phyloP scores from a whole-genome alignment of 1,139 yeast genomes.

The Ogataea hybrid region DNA sequence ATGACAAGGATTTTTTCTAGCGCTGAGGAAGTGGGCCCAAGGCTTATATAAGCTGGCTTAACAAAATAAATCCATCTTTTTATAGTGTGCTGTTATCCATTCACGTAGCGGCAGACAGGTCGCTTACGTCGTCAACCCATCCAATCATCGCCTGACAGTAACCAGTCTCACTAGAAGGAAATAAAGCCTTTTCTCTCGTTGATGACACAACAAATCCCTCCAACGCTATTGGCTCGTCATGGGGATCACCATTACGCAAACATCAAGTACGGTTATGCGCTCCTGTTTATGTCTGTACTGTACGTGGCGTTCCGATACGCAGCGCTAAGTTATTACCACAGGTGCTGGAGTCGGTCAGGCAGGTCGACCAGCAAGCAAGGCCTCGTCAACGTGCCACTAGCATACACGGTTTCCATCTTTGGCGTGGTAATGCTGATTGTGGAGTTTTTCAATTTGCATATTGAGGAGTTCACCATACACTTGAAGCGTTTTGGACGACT shows the following conservation, averaged over 20 bases:
- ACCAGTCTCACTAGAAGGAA: background rate
- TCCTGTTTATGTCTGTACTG: conserved; percentile 22
- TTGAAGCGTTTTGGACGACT: conserved; percentile 53
- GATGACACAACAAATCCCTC: background rate
- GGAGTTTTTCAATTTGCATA: conserved; percentile 26
- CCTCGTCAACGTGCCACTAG: conserved; percentile 22
- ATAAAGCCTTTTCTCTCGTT: background rate
- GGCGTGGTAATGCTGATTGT: conserved; percentile 15
- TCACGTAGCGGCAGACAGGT: background rate
- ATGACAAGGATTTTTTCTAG: background rate
- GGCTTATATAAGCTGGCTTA: background rate
- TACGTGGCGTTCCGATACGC: conserved; percentile 24
- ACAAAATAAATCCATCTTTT: too few species aligned
- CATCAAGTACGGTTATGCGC: conserved; percentile 31
- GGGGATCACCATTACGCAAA: conserved; percentile 29
- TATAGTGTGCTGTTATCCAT: too few species aligned
- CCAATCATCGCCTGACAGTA: background rate
- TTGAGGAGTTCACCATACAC: conserved; percentile 23
- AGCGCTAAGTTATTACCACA: conserved; percentile 23
- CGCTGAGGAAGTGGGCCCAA: conserved; percentile 3
- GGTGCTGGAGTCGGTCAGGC: conserved; percentile 30
- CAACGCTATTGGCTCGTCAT: conserved; percentile 19
- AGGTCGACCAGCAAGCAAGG: conserved; percentile 30
- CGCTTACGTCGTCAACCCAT: background rate
- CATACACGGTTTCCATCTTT: conserved; percentile 16